Percentiles rank a stretch among this genome's conserved stretches.
phyloP scores from a whole-genome alignment of 768 basidiomycete species.

The Zangia roseola region DNA sequence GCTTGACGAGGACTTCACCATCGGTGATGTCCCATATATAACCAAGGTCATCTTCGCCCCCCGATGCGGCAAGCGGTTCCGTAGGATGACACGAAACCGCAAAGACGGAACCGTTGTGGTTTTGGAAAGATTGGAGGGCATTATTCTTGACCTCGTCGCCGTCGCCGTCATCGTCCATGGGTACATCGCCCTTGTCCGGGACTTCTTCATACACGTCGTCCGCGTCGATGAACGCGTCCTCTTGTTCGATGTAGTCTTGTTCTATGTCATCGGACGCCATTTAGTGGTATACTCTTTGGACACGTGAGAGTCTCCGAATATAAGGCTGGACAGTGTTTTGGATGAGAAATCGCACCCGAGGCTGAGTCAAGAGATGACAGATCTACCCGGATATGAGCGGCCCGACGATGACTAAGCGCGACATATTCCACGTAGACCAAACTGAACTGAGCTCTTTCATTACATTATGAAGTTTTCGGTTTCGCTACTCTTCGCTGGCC shows the following conservation, averaged over 20 bases:
- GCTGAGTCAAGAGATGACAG: conserved; percentile 12
- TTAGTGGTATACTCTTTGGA: background rate
- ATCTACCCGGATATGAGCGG: background rate
- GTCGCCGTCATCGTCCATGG: conserved; percentile 74
- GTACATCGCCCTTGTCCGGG: conserved; percentile 60
- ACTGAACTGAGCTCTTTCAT: conserved; percentile 15
- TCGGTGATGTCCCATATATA: conserved; percentile 90
- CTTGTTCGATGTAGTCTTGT: conserved; percentile 34
- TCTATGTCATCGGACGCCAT: conserved; percentile 40
- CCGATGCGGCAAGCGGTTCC: conserved; percentile 78
- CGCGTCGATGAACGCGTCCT: conserved; percentile 59
- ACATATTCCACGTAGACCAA: conserved; percentile 31
- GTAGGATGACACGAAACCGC: conserved; percentile 81
- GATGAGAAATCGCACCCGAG: conserved; percentile 26
- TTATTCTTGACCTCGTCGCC: conserved; percentile 63
- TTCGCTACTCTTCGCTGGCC: conserved; percentile 52
- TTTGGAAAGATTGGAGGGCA: conserved; percentile 65
- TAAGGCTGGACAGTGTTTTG: background rate
- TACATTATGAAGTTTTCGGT: conserved; percentile 57
- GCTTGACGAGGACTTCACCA: conserved; percentile 76
- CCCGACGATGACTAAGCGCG: conserved; percentile 23
- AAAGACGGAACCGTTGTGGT: conserved; percentile 80
- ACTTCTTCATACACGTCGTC: conserved; percentile 68
- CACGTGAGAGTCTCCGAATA: no score
- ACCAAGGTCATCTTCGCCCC: conserved; percentile 93